A percentile compares a stretch with the other conserved stretches of the same genome.
These are phyloP conservation scores for Cicer cuneatum DNA, from an alignment of 306 rosid species.

Conservation along the genomic window DNA sequence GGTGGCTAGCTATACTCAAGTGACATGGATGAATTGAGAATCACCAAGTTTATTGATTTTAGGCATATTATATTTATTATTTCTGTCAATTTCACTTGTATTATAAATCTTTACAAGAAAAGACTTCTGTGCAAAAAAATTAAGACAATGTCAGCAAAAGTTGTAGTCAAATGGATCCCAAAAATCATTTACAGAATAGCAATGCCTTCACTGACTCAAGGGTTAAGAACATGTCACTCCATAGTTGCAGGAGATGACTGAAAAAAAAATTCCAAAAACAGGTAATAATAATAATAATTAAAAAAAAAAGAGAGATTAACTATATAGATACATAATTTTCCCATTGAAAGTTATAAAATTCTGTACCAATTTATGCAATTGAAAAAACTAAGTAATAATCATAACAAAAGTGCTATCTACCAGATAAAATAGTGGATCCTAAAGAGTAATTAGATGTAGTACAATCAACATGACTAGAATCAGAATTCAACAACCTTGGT, in stretches of 20 bases:
- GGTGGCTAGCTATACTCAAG: too few relatives aligned
- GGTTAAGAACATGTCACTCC: conserved; percentile 23
- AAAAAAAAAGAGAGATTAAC: neutral
- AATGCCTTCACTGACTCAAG: neutral
- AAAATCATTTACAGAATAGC: conserved; percentile 13
- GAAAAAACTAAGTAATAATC: conserved; percentile 1
- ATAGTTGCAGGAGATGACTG: neutral
- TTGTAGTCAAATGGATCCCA: conserved; percentile 36
- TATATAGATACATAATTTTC: neutral
- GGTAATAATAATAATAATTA: too few relatives aligned
- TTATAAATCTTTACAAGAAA: conserved; percentile 6
- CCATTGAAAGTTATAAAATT: neutral
- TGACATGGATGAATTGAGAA: too few relatives aligned
- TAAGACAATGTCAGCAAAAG: neutral
- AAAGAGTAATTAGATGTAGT: conserved; percentile 50
- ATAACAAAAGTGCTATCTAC: conserved; percentile 43
- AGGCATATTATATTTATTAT: neutral
- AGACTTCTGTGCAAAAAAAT: neutral
- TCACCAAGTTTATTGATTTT: too few relatives aligned
- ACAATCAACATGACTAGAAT: conserved; percentile 30
- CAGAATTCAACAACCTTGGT: conserved; percentile 45
- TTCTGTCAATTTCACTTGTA: neutral
- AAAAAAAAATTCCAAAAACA: neutral
- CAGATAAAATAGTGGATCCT: conserved; percentile 61
- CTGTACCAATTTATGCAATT: conserved; percentile 34